These are phyloP conservation scores for Gossypioides kirkii DNA, from an alignment of 345 rosid species.

Conservation along the genomic window DNA sequence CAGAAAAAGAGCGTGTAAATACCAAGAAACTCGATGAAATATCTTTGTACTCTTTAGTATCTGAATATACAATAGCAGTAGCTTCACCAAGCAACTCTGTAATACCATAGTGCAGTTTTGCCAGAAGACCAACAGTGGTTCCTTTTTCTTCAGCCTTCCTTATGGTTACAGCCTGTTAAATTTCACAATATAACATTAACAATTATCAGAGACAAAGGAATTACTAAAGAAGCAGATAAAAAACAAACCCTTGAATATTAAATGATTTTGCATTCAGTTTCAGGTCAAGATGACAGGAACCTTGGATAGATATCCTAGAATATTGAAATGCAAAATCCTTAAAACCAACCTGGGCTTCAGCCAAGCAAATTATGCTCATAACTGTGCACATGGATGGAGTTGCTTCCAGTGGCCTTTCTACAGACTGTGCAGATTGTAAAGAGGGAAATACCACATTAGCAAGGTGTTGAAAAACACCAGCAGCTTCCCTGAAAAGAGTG, in stretches of 20 bases:
- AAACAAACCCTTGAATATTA: background rate
- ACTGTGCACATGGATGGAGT: conserved; percentile 41
- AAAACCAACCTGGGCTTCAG: conserved; percentile 73
- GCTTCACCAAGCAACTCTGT: conserved; percentile 56
- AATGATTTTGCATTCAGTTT: background rate
- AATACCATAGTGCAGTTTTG: conserved; percentile 68
- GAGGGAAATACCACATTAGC: conserved; percentile 50
- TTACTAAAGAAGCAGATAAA: background rate
- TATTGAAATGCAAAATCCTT: background rate
- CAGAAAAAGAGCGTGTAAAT: conserved; percentile 15
- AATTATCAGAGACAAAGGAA: conserved; percentile 1
- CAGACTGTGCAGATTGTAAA: conserved; percentile 32
- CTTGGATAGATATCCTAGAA: background rate
- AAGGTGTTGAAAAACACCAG: conserved; percentile 63
- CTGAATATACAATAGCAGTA: conserved; percentile 26
- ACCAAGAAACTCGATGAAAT: conserved; percentile 53
- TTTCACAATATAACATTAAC: background rate
- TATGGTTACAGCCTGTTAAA: conserved; percentile 45
- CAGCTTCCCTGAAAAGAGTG: conserved; percentile 64
- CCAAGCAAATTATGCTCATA: conserved; percentile 68
- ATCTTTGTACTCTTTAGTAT: conserved; percentile 41
- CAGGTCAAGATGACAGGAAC: background rate
- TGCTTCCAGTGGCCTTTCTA: conserved; percentile 60
- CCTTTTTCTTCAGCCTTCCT: conserved; percentile 67
- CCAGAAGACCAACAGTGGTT: conserved; percentile 43